A percentile compares a stretch with the other conserved stretches of the same genome.
These are phyloP conservation scores for Agrostemma githago DNA, from an alignment of 148 eudicot genomes.

Conservation along the genomic window DNA sequence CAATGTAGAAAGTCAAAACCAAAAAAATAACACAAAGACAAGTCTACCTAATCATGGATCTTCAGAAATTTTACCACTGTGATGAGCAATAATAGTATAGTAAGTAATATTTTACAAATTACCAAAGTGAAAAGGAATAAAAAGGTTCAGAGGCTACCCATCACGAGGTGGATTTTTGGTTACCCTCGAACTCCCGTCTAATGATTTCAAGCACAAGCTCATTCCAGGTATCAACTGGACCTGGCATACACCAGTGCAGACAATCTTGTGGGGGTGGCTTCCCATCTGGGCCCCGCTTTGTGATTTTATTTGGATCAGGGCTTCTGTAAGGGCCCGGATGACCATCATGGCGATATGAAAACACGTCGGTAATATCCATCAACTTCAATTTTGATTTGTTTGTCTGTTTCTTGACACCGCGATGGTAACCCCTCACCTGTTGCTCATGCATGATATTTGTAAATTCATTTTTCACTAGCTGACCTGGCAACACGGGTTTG, in stretches of 20 bases:
- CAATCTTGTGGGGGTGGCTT: constrained; percentile 97
- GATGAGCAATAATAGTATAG: constrained; percentile 1
- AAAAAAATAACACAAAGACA: background rate
- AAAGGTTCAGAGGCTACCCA: constrained; percentile 21
- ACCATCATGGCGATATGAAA: constrained; percentile 78
- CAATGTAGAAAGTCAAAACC: constrained; percentile 2
- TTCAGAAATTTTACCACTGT: constrained; percentile 6
- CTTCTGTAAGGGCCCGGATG: constrained; percentile 94
- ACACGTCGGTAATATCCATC: constrained; percentile 77
- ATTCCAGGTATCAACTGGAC: constrained; percentile 92
- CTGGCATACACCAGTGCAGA: constrained; percentile 98
- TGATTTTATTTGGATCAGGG: constrained; percentile 59
- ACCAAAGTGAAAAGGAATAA: background rate
- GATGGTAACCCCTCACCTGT: constrained; percentile 59
- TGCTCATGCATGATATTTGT: constrained; percentile 75
- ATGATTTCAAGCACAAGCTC: constrained; percentile 76
- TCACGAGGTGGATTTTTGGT: constrained; percentile 15
- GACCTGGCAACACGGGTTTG: constrained; percentile 47
- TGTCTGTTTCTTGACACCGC: constrained; percentile 45
- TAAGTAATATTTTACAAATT: constrained; percentile 13
- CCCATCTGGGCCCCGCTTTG: constrained; percentile 71
- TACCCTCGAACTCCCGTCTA: constrained; percentile 42
- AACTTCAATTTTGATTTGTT: constrained; percentile 57
- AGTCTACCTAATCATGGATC: background rate
- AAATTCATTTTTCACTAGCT: constrained; percentile 57